phyloP scores from a whole-genome alignment of 2,329 filamentous ascomycete genomes.

The Phyllosticta paracitricarpa region DNA sequence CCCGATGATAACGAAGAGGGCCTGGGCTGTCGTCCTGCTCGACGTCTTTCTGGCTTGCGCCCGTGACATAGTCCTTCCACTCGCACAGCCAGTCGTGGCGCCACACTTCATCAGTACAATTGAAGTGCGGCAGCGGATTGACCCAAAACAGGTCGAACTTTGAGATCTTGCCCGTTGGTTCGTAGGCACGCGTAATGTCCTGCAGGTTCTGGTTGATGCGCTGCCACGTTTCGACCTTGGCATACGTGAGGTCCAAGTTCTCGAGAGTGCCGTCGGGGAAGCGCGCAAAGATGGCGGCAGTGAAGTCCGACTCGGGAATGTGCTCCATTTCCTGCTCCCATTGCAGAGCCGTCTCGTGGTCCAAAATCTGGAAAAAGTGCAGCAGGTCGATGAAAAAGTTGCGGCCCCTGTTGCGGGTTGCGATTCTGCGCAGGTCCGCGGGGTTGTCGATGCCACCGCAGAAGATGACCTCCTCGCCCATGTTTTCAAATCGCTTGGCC shows the following conservation, averaged over 20 bases:
- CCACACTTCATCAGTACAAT: conserved; percentile 7
- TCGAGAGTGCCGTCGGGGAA: conserved; percentile 9
- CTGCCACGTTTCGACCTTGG: conserved; percentile 9
- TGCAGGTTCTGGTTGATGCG: conserved; percentile 10
- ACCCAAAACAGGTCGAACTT: conserved; percentile 10
- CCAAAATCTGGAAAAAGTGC: conserved; percentile 10
- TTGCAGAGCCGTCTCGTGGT: background rate
- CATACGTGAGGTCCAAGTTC: conserved; percentile 5
- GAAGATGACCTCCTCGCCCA: conserved; percentile 2
- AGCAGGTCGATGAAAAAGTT: conserved; percentile 11
- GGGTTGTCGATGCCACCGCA: conserved; percentile 10
- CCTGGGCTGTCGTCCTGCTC: background rate
- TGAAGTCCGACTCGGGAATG: conserved; percentile 7
- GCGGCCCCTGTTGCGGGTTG: conserved; percentile 1
- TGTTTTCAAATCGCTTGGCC: conserved; percentile 8
- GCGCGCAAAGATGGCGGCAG: conserved; percentile 7
- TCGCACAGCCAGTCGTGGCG: conserved; percentile 6
- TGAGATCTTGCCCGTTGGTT: background rate
- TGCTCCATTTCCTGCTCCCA: conserved; percentile 10
- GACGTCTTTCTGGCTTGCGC: conserved; percentile 1
- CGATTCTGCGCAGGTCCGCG: conserved; percentile 4
- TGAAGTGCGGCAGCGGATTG: conserved; percentile 8
- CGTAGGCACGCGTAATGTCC: conserved; percentile 4
- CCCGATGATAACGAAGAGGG: conserved; percentile 4
- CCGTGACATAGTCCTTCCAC: conserved; percentile 7